Evolutionary conservation across 805 yeast species (phyloP), one percentile per base, ranked within the genome.

Genomic region (Candida khao-thaluensis): DNA sequence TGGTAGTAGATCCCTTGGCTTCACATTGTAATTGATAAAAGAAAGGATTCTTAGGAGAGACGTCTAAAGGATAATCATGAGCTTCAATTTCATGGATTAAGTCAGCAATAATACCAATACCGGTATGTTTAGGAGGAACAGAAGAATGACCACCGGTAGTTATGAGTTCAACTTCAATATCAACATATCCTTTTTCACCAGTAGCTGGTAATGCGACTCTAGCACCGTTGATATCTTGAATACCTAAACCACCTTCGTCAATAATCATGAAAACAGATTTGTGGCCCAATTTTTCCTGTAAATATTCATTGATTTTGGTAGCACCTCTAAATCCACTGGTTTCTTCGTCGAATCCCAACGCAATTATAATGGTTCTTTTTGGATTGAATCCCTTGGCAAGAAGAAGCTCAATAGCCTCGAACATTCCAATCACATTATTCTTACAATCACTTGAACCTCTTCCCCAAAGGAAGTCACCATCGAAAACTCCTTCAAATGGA

Each of bases 311-410:
- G 17, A 86, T 62, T 11, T 59, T 37, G 1, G 54, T 49, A 9
- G 95, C 95, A 35, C 90, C 89, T n/a, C 65, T 56, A 17, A 47
- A 40, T 4, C 95, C 93, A 28, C 75, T 66, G 23, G 77, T 71
- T 56, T 87, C 95, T 62, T 86, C 95, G 53, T 87, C 95, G 48
- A 76, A 84, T 2, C 95, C 95, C 50, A 81, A 76, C 0, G 85
- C 79, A 2, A 81, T 50, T 5, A 86, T 44, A 10, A 85, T 55
- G 2, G 86, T 71, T 60, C 95, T 76, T 38, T 70, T 55, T 10
- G 89, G 86, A 22, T 53, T 39, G 61, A 69, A 83, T 2, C 71
- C 80, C 21, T 68, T 74, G 17, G 57, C 50, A 28, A 85, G 51
- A 26, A 83, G 61, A 23, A 82, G 58, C 50, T 82, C 87, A 17